Evolutionary conservation across 495 filamentous ascomycete genomes (phyloP), one percentile per base, ranked within the genome.

Genomic region (Xylaria cubensis): DNA sequence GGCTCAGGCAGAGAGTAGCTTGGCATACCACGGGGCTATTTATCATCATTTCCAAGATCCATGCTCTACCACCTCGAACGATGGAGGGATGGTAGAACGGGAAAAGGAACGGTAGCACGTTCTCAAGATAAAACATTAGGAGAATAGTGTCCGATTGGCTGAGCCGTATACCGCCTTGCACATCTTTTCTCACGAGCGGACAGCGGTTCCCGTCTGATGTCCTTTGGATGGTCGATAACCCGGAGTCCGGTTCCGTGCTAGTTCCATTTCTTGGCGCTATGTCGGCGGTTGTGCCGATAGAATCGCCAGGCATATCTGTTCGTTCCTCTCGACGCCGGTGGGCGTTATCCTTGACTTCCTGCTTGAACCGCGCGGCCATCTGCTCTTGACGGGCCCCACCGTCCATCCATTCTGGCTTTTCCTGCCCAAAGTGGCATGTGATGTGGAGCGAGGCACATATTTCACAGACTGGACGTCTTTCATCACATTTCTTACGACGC

Each of bases 351-450:
- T 86, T 88, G 61, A 89, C 82, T 75, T 88, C 82, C 34, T 73
- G 74, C 71, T 87, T 88, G 74, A 89, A 72, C 73, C 72, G 74
- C 50, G 84, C 82, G 61, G 84, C 82, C 80, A 82, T 85, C 69
- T 84, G 80, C 77, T 83, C 83, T 72, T 89, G 86, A 64, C 67
- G 78, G 41, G 72, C 73, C 26, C 82, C 85, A 56, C 83, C 84
- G 75, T 88, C 87, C 87, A 88, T 88, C 86, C 86, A 88, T 19
- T 83, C 82, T n/a, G 87, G 87, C 77, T 85, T 89, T 15, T 80
- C 79, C 12, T 81, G 76, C 67, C 71, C 75, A 70, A 82, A 86
- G 55, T 87, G 73, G 74, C 86, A 89, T 41, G 84, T 82, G 72
- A 88, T 85, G 67, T 80, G 75, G 32, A 88, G 83, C 19, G 80